phyloP scores from a whole-genome alignment of 768 basidiomycete genomes.

The Leccinum uliginosum region DNA sequence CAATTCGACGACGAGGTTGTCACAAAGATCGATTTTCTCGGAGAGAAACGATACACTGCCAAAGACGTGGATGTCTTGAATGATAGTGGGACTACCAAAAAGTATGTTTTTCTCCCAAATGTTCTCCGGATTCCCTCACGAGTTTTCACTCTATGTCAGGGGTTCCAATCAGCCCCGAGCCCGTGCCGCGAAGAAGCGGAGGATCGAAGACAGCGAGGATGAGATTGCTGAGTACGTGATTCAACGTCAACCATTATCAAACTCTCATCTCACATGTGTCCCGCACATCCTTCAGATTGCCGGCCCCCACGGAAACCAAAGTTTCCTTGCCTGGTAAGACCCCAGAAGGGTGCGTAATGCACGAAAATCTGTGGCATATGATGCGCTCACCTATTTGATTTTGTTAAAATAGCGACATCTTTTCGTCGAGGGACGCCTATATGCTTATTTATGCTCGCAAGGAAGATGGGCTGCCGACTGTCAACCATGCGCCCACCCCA shows the following conservation, averaged over 20 bases:
- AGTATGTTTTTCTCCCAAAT: conserved; percentile 18
- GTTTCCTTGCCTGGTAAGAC: conserved; percentile 20
- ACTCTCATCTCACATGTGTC: conserved; percentile 14
- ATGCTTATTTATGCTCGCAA: conserved; percentile 86
- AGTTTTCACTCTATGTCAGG: conserved; percentile 14
- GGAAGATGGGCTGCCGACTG: conserved; percentile 14
- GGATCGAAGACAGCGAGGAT: conserved; percentile 59
- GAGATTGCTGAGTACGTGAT: conserved; percentile 35
- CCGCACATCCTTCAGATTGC: conserved; percentile 17
- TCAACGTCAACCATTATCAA: conserved; percentile 11
- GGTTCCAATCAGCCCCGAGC: conserved; percentile 30
- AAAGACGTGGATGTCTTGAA: conserved; percentile 30
- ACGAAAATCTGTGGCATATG: conserved; percentile 55
- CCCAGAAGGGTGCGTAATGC: conserved; percentile 73
- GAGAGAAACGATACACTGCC: conserved; percentile 37
- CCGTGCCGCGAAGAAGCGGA: conserved; percentile 43
- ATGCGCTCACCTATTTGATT: conserved; percentile 18
- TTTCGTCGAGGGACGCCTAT: conserved; percentile 82
- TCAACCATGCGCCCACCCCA: conserved; percentile 14
- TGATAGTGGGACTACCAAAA: conserved; percentile 22
- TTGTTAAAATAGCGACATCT: conserved; percentile 39
- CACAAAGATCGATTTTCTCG: conserved; percentile 53
- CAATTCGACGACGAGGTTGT: conserved; percentile 91
- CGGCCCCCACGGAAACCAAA: conserved; percentile 17
- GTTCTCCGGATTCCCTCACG: neutral